Percentiles rank a stretch among this genome's conserved stretches.
Conservation (phyloP, 1,139 yeast species). For the Magnusiomyces suaveolens region DNA sequence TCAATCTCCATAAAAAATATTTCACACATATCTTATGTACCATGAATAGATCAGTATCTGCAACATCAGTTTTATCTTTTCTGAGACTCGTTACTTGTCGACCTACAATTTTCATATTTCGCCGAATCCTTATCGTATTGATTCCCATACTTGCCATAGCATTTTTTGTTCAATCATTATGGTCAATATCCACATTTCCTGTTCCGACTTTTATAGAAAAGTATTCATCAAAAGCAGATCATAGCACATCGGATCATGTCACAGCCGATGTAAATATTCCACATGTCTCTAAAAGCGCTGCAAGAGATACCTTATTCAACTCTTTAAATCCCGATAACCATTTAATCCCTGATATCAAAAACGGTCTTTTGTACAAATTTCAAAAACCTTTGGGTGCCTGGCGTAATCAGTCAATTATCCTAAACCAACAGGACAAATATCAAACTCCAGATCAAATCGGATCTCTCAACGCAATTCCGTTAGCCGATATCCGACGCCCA, state of each 20-base stretch:
- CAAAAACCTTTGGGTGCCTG: background rate
- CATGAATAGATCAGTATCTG: too few species aligned
- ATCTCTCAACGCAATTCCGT: constrained; percentile 12
- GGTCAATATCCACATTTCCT: background rate
- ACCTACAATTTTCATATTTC: background rate
- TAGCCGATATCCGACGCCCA: constrained; percentile 17
- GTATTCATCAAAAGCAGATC: background rate
- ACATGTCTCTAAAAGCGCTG: background rate
- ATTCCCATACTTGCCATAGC: background rate
- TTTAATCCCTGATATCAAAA: background rate
- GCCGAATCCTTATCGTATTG: background rate
- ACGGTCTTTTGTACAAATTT: background rate
- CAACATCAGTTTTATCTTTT: too few species aligned
- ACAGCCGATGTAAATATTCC: background rate
- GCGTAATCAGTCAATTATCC: background rate
- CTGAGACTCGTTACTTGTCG: background rate
- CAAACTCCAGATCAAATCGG: background rate
- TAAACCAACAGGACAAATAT: background rate
- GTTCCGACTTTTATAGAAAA: background rate
- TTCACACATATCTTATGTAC: too few species aligned
- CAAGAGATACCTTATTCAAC: background rate
- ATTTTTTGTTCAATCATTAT: background rate
- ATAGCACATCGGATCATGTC: background rate
- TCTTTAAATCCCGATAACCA: background rate
- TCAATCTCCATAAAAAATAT: too few species aligned